Conservation (phyloP, 2,329 filamentous ascomycete species). For the Aspergillus arachidicola region DNA sequence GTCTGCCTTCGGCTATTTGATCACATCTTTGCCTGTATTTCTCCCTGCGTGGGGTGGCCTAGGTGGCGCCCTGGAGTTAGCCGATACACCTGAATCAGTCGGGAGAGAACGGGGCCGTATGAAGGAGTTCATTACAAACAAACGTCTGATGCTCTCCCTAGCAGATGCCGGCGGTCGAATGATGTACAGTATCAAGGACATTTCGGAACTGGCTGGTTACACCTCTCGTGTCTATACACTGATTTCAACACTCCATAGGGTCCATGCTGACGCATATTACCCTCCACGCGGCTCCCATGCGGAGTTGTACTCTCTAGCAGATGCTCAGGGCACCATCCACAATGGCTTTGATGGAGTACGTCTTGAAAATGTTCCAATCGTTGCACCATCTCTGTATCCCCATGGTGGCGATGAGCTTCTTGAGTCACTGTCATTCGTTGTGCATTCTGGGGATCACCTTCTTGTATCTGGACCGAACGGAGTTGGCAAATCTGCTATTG, state of each 20-base stretch:
- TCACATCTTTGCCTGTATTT: constrained; percentile 92
- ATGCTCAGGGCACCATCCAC: constrained; percentile 91
- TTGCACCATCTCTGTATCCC: constrained; percentile 85
- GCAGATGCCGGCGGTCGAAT: constrained; percentile 95
- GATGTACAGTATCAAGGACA: constrained; percentile 99
- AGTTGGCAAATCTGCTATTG: constrained; percentile 86
- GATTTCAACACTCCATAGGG: constrained; percentile 90
- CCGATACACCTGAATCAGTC: constrained; percentile 37
- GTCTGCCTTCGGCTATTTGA: constrained; percentile 94
- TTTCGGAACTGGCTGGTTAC: constrained; percentile 92
- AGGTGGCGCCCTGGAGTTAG: constrained; percentile 70
- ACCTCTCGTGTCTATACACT: constrained; percentile 95
- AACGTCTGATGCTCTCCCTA: constrained; percentile 94
- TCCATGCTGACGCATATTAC: constrained; percentile 87
- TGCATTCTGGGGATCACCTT: constrained; percentile 88
- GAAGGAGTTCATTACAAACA: constrained; percentile 99
- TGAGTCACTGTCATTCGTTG: constrained; percentile 83
- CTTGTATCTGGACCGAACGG: constrained; percentile 95
- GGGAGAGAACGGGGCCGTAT: constrained; percentile 79
- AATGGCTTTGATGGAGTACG: constrained; percentile 94
- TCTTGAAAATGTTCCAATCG: constrained; percentile 88
- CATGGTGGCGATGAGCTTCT: constrained; percentile 89
- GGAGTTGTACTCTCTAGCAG: constrained; percentile 85
- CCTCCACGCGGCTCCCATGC: constrained; percentile 65
- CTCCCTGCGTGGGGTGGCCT: constrained; percentile 90